Evolutionary conservation across 306 rosid genomes (phyloP).

Genomic region (Acacia crassicarpa): DNA sequence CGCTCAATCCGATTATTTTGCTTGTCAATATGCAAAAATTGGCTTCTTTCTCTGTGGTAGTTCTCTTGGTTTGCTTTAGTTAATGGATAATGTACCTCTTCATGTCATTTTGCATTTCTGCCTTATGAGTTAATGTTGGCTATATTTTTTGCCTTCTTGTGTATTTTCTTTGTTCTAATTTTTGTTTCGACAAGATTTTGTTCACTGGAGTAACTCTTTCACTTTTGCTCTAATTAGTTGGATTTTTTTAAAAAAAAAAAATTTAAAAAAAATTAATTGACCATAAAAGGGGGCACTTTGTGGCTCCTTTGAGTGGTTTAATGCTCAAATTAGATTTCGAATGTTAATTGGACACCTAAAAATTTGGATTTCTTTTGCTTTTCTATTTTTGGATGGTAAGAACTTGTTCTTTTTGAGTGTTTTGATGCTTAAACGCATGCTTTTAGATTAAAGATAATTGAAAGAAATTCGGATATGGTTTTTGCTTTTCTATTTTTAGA

Average conservation of each 20-base stretch:
- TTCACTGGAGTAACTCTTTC: background rate
- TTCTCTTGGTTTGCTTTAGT: conserved; percentile 1
- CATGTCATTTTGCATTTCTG: background rate
- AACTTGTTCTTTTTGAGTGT: background rate
- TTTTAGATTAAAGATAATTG: background rate
- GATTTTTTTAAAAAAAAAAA: too few species aligned
- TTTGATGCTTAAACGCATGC: background rate
- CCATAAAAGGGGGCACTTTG: background rate
- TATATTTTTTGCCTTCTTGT: background rate
- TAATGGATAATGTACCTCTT: background rate
- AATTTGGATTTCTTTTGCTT: background rate
- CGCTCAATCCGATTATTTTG: background rate
- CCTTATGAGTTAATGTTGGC: background rate
- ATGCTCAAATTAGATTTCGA: conserved; percentile 10
- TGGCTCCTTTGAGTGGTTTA: conserved; percentile 1
- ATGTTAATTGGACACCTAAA: background rate
- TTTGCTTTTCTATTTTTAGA: background rate
- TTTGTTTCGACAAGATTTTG: background rate
- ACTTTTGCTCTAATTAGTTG: background rate
- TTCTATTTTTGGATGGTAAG: background rate
- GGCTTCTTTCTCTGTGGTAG: conserved; percentile 10
- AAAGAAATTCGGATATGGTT: background rate
- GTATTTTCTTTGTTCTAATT: background rate
- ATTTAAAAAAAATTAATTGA: background rate
- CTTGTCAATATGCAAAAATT: conserved; percentile 20